Evolutionary conservation across 495 filamentous ascomycete species (phyloP).

Genomic region (Hypoxylon fuscum): DNA sequence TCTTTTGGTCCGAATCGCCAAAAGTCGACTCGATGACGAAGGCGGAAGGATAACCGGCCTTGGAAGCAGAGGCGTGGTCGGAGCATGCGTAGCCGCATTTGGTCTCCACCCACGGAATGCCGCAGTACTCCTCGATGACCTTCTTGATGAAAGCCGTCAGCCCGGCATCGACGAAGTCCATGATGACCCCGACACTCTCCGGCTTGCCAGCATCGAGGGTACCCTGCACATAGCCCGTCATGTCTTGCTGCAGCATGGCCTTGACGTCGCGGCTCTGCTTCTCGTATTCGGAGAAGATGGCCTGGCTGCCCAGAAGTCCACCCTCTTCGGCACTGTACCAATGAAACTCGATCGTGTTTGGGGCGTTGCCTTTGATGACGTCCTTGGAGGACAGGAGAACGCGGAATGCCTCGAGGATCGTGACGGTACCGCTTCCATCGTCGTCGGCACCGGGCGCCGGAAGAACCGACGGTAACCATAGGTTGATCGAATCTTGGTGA

Average conservation of each 20-base stretch:
- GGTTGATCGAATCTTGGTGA: slow-evolving; percentile 82
- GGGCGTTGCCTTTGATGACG: slow-evolving; percentile 62
- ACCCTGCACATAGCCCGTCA: slow-evolving; percentile 90
- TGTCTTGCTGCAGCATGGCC: slow-evolving; percentile 99
- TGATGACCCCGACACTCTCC: slow-evolving; percentile 92
- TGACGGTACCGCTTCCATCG: slow-evolving; percentile 67
- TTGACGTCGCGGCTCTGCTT: slow-evolving; percentile 78
- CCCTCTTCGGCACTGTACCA: slow-evolving; percentile 98
- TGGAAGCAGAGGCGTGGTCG: slow-evolving; percentile 95
- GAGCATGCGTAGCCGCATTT: slow-evolving; percentile 98
- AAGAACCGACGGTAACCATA: slow-evolving; percentile 85
- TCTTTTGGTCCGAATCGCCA: slow-evolving; percentile 83
- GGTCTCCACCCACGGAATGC: slow-evolving; percentile 87
- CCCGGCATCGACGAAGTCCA: slow-evolving; percentile 84
- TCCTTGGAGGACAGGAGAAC: slow-evolving; percentile 62
- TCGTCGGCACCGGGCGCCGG: slow-evolving; percentile 71
- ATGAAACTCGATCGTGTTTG: slow-evolving; percentile 96
- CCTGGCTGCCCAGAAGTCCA: slow-evolving; percentile 89
- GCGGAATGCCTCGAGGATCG: slow-evolving; percentile 69
- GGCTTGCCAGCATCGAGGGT: slow-evolving; percentile 83
- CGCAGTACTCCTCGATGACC: slow-evolving; percentile 86
- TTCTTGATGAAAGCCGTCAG: slow-evolving; percentile 94
- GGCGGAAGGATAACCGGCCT: slow-evolving; percentile 93
- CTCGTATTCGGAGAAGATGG: slow-evolving; percentile 88
- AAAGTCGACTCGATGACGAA: slow-evolving; percentile 96